Conservation (phyloP, 1,284 basidiomycete species). For the Ceratobasidium theobromae region DNA sequence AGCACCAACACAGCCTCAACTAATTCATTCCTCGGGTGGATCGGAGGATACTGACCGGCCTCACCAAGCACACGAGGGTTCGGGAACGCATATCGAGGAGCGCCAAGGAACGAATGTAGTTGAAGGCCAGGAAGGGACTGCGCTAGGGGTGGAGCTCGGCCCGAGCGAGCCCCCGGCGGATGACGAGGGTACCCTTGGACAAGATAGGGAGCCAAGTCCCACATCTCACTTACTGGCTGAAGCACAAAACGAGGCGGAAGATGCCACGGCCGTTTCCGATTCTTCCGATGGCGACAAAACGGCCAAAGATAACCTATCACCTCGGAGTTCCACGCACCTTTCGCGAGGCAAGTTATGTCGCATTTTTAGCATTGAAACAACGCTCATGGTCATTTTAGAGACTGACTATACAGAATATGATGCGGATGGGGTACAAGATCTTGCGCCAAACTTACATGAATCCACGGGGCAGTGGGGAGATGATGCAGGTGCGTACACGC, state of each 20-base stretch:
- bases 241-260: too few species aligned
- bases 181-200: too few species aligned
- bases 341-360: background rate
- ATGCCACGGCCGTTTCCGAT: too few species aligned
- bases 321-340: background rate
- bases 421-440: background rate
- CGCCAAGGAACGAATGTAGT: background rate
- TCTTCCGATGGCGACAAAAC: too few species aligned
- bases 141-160: too few species aligned
- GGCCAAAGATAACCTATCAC: too few species aligned
- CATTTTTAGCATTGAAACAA: background rate
- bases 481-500: background rate
- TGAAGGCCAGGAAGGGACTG: too few species aligned
- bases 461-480: background rate
- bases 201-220: too few species aligned
- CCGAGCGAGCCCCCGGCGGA: too few species aligned
- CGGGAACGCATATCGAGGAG: background rate
- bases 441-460: background rate
- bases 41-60: background rate
- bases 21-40: too few species aligned
- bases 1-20: too few species aligned
- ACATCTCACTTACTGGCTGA: too few species aligned
- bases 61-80: background rate
- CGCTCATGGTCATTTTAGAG: background rate
- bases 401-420: constrained; percentile 19